Base-by-base conservation (phyloP, 306 rosid genomes). In the Bauhinia variegata region DNA sequence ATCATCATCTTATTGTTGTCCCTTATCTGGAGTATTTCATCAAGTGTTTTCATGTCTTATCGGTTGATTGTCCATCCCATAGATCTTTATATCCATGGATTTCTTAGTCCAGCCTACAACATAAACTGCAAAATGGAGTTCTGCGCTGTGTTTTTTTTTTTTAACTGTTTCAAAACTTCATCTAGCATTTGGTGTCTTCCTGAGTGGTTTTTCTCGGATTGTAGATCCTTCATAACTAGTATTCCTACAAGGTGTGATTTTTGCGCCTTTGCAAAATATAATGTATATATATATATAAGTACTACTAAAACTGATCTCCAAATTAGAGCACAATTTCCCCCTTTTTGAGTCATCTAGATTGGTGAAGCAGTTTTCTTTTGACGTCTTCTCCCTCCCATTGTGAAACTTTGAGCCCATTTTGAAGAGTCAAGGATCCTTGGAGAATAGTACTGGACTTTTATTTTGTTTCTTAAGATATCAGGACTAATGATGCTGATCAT, bases 81-180 rank as follows among this genome's bases (percentile, higher is more conserved):
- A 23, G 28, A 44, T 54, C 54, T 12, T 44, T 33, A 43, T 36
- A 1, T 36, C 41, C 41, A 36, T 4, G 41, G 7, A 36, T 8
- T 36, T 36, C 8, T 53, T 60, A 15, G 9, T 15, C 50, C 8
- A 30, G 43, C 32, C 14, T 49, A 5, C 14, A 12, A 17, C 6
- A 59, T 65, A 62, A 70, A 65, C 17, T 59, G 44, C 41, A 28
- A 60, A 31, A 57, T 17, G 67, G 28, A 49, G 36, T 53, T 48
- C 49, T 65, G 14, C 46, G 28, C 46, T n/a, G 39, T 53, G 46
- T 52, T 44, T 54, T 31, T 47, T 23, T 52, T 44, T 54, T 31
- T 47, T 23, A 63, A 38, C 19, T 53, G 16, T 7, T 30, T 23
- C 64, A 23, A 43, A 31, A 23, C 46, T 7, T 31, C 11, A 32